phyloP scores from a whole-genome alignment of 2,329 filamentous ascomycete species.

The Beauveria sp. region DNA sequence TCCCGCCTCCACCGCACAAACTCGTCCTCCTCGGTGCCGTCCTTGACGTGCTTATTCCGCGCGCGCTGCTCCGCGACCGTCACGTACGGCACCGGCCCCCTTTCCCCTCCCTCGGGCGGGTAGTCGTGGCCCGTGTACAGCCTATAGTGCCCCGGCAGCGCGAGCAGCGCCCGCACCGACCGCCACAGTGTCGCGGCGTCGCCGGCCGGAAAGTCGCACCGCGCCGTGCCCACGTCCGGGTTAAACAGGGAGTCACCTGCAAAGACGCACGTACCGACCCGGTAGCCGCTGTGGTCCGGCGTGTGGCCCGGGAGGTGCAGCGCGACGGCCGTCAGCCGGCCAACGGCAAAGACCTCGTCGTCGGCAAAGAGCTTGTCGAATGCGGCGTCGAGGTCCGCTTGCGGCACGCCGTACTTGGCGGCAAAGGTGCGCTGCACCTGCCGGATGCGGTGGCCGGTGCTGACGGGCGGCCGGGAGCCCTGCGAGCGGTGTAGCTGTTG shows the following conservation, averaged over 20 bases:
- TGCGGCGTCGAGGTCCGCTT: conserved; percentile 33
- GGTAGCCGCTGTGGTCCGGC: conserved; percentile 46
- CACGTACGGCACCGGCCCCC: conserved; percentile 29
- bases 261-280: conserved; percentile 40
- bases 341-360: conserved; percentile 45
- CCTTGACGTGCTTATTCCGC: conserved; percentile 41
- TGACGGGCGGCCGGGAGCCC: conserved; percentile 32
- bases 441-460: conserved; percentile 22
- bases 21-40: conserved; percentile 32
- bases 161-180: conserved; percentile 35
- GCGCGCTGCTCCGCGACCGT: conserved; percentile 39
- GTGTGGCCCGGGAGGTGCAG: conserved; percentile 54
- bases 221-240: conserved; percentile 42
- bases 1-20: conserved; percentile 36
- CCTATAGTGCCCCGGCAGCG: conserved; percentile 33
- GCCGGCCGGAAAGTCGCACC: conserved; percentile 49
- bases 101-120: conserved; percentile 28
- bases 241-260: conserved; percentile 48
- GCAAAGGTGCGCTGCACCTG: conserved; percentile 45
- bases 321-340: conserved; percentile 34
- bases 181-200: conserved; percentile 34
- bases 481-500: conserved; percentile 29
- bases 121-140: conserved; percentile 52
- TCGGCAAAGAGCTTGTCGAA: conserved; percentile 50
- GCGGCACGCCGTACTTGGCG: conserved; percentile 36